phyloP scores from a whole-genome alignment of 495 filamentous ascomycete genomes.

The Xylaria cubensis region DNA sequence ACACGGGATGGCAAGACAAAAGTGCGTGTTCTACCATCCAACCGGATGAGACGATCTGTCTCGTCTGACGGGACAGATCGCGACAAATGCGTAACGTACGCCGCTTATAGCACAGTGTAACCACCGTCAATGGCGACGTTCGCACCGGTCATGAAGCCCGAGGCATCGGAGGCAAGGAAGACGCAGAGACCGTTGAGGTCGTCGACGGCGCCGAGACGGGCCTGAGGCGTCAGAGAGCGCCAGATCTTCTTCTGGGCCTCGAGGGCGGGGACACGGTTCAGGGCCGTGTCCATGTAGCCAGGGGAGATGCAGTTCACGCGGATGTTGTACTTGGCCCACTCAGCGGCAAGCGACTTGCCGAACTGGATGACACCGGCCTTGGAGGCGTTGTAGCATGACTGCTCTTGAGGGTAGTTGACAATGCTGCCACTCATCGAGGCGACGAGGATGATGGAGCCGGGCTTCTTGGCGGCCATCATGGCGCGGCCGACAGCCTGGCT shows the following conservation, averaged over 20 bases:
- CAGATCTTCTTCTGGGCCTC: constrained; percentile 82
- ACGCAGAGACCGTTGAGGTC: constrained; percentile 82
- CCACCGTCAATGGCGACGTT: constrained; percentile 78
- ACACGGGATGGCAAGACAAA: neutral
- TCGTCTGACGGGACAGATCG: neutral
- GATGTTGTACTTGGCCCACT: constrained; percentile 77
- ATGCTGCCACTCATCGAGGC: constrained; percentile 80
- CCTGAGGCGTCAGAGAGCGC: constrained; percentile 75
- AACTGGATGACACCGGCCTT: constrained; percentile 81
- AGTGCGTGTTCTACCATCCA: neutral
- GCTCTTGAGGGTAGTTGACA: constrained; percentile 82
- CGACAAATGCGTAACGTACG: neutral
- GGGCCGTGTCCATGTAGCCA: constrained; percentile 81
- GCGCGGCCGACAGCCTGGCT: constrained; percentile 66
- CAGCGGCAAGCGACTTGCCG: constrained; percentile 77
- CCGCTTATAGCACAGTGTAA: constrained; percentile 53
- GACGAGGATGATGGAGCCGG: constrained; percentile 75
- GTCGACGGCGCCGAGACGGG: constrained; percentile 72
- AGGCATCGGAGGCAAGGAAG: constrained; percentile 76
- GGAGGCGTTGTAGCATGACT: constrained; percentile 80
- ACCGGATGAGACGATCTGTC: neutral
- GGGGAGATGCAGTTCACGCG: constrained; percentile 81
- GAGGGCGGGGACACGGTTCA: constrained; percentile 74
- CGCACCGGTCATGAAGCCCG: constrained; percentile 77
- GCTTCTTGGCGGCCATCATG: constrained; percentile 69